Conservation (phyloP, 805 yeast species). For the Starmerella stigmatis region DNA sequence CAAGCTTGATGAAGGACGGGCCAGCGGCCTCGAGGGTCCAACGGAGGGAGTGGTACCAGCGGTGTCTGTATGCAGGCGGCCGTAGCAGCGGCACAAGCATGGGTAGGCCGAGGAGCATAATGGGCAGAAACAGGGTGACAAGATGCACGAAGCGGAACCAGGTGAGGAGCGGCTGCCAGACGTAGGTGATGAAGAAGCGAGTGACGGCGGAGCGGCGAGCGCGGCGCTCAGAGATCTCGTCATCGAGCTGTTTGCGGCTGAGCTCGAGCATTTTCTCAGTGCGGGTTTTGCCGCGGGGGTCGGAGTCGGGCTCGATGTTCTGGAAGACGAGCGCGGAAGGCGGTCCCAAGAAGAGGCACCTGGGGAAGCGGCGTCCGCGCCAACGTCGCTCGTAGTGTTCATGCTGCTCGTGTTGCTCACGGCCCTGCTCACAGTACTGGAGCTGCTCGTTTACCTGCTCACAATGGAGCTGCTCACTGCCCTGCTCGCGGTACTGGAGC, state of each 20-base stretch:
- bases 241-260: slow-evolving; percentile 13
- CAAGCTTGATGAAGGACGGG: slow-evolving; percentile 67
- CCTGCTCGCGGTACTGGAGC: no score
- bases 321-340: slow-evolving; percentile 11
- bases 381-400: no score
- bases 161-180: slow-evolving; percentile 51
- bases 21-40: slow-evolving; percentile 74
- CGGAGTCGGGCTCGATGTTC: slow-evolving; percentile 10
- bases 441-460: not conserved
- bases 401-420: no score
- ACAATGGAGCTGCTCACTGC: not conserved
- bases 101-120: slow-evolving; percentile 50
- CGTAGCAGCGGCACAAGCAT: slow-evolving; percentile 41
- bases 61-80: slow-evolving; percentile 30
- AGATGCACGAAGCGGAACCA: slow-evolving; percentile 60
- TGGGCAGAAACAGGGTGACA: slow-evolving; percentile 56
- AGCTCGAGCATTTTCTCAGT: slow-evolving; percentile 20
- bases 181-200: slow-evolving; percentile 34
- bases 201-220: slow-evolving; percentile 6
- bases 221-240: slow-evolving; percentile 7
- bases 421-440: no score
- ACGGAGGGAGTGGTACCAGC: slow-evolving; percentile 63
- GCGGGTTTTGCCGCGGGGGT: slow-evolving; percentile 19
- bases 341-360: not conserved
- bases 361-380: not conserved